Percentiles rank a stretch among this genome's conserved stretches.
phyloP scores from a whole-genome alignment of 352 stramenopile species.

The Aphanomyces cochlioides region DNA sequence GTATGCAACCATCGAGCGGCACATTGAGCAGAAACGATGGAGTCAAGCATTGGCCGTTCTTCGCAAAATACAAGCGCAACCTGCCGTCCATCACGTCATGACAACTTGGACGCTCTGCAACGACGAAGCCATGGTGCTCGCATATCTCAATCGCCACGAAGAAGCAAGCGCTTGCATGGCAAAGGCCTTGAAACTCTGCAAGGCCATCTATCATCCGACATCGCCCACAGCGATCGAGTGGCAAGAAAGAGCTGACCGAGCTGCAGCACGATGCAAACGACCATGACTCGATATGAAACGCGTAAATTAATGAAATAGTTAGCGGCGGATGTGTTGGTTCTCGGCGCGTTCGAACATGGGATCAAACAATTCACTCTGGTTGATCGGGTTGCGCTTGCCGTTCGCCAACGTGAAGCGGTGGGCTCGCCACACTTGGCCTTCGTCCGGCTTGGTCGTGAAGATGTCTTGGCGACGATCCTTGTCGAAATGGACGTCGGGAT shows the following conservation, averaged over 20 bases:
- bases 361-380: constrained; percentile 16
- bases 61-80: background rate
- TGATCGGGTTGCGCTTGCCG: constrained; percentile 30
- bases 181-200: background rate
- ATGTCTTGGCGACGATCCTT: constrained; percentile 20
- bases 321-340: constrained; percentile 14
- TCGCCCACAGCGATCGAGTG: too few relatives aligned
- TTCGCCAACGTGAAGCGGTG: constrained; percentile 28
- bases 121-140: background rate
- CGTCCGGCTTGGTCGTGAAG: constrained; percentile 11
- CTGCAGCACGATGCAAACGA: too few relatives aligned
- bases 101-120: background rate
- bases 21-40: background rate
- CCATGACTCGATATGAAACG: background rate
- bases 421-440: constrained; percentile 18
- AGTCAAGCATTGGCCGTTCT: background rate
- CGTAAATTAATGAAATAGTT: constrained; percentile 9
- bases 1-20: background rate
- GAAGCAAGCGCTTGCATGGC: background rate
- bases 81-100: background rate
- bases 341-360: constrained; percentile 18
- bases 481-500: constrained; percentile 28
- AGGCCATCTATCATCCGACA: background rate
- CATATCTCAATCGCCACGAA: background rate
- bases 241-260: too few relatives aligned